Conservation (phyloP, 2,329 filamentous ascomycete genomes). For the Aspergillus aculeatinus region DNA sequence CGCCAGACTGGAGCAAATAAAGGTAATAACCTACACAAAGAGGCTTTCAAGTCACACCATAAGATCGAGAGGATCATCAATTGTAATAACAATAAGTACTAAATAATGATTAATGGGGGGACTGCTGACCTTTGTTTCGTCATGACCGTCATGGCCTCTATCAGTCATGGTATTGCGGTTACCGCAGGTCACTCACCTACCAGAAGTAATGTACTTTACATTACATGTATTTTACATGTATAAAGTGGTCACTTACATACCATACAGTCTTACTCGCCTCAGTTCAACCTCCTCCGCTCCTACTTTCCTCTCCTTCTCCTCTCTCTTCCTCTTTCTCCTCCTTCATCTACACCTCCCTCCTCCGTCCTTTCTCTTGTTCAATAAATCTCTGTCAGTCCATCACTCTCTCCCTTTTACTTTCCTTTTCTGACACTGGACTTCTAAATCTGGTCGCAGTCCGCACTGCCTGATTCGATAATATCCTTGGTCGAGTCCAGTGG, state of each 20-base stretch:
- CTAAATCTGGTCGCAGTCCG: neutral
- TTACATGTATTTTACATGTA: neutral
- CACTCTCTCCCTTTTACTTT: constrained; percentile 8
- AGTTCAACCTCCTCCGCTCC: constrained; percentile 1
- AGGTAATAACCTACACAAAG: too few species aligned
- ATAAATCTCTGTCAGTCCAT: constrained; percentile 14
- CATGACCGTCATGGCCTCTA: neutral
- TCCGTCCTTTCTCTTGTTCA: constrained; percentile 3
- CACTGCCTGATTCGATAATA: neutral
- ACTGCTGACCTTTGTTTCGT: neutral
- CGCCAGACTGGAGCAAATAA: too few species aligned
- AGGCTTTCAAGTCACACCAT: too few species aligned
- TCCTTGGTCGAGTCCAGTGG: neutral
- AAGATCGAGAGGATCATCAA: too few species aligned
- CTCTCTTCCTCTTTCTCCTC: constrained; percentile 8
- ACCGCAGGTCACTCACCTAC: neutral
- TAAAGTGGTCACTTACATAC: neutral
- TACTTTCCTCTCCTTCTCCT: neutral
- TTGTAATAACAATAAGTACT: neutral
- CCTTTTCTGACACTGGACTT: neutral
- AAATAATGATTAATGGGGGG: neutral
- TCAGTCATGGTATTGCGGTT: neutral
- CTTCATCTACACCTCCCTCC: constrained; percentile 4
- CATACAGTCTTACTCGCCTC: neutral
- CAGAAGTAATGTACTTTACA: neutral